These are phyloP conservation scores for Lentinula sp. DNA, from an alignment of 768 basidiomycete genomes.

Conservation along the genomic window DNA sequence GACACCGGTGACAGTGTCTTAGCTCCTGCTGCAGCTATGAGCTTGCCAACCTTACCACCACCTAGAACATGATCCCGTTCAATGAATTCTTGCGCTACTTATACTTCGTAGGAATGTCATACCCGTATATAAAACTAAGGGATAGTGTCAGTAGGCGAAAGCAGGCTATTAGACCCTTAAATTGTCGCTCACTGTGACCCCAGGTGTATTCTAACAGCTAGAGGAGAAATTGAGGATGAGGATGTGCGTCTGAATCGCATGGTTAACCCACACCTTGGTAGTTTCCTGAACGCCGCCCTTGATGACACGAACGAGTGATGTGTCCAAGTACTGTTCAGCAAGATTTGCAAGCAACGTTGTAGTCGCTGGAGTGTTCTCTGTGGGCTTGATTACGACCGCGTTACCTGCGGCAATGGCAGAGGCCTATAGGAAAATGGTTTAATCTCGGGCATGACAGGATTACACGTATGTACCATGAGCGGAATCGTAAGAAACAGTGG, in stretches of 20 bases:
- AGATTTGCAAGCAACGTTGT: constrained; percentile 60
- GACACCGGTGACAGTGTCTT: constrained; percentile 68
- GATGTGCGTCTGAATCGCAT: constrained; percentile 8
- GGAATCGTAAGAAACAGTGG: constrained; percentile 58
- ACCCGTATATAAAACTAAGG: constrained; percentile 64
- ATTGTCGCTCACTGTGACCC: constrained; percentile 37
- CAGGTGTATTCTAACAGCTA: constrained; percentile 72
- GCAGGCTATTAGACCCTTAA: not conserved
- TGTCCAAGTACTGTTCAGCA: constrained; percentile 71
- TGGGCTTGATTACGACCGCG: constrained; percentile 67
- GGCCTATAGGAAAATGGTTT: constrained; percentile 12
- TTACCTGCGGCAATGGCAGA: constrained; percentile 76
- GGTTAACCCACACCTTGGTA: constrained; percentile 33
- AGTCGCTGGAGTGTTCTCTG: constrained; percentile 56
- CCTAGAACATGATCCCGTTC: not conserved
- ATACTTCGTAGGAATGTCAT: not conserved
- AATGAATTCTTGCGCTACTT: not conserved
- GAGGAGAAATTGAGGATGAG: not conserved
- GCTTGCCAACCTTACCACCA: constrained; percentile 47
- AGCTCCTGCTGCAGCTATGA: constrained; percentile 71
- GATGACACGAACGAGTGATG: constrained; percentile 55
- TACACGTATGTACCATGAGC: constrained; percentile 34
- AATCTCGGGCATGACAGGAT: not conserved
- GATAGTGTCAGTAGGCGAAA: not conserved
- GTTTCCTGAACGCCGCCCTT: constrained; percentile 65